Conservation (phyloP, 345 rosid species). For the Cardamine occulta region DNA sequence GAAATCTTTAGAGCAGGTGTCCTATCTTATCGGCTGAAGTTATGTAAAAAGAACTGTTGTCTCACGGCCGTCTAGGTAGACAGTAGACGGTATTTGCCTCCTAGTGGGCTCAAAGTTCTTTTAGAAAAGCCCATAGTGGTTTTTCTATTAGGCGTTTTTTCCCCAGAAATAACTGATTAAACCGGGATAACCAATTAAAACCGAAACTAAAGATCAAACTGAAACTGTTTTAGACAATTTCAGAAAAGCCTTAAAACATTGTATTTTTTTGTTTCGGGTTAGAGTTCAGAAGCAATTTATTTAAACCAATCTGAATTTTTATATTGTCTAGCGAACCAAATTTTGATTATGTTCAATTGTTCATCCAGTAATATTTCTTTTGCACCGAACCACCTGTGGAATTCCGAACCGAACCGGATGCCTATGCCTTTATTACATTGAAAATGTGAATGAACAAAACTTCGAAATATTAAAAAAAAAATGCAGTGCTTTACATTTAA, state of each 20-base stretch:
- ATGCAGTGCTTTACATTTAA: background rate
- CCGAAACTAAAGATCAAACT: background rate
- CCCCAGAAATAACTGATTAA: background rate
- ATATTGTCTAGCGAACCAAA: background rate
- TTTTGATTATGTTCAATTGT: no score
- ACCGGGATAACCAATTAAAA: background rate
- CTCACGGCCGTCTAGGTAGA: no score
- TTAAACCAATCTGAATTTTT: background rate
- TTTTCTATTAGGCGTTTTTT: background rate
- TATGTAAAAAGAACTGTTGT: no score
- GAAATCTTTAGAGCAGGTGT: no score
- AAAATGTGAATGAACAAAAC: background rate
- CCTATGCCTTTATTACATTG: background rate
- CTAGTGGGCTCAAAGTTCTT: background rate
- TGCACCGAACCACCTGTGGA: background rate
- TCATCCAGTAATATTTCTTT: no score
- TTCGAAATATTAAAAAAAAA: background rate
- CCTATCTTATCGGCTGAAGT: background rate
- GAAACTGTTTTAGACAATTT: background rate
- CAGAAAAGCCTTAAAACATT: background rate
- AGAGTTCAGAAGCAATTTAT: background rate
- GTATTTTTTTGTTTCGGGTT: background rate
- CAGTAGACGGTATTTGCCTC: background rate
- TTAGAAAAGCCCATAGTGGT: constrained; percentile 1
- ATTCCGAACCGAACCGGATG: background rate